These are phyloP conservation scores for Fusarium graminum DNA, from an alignment of 2,329 filamentous ascomycete genomes.

Conservation along the genomic window DNA sequence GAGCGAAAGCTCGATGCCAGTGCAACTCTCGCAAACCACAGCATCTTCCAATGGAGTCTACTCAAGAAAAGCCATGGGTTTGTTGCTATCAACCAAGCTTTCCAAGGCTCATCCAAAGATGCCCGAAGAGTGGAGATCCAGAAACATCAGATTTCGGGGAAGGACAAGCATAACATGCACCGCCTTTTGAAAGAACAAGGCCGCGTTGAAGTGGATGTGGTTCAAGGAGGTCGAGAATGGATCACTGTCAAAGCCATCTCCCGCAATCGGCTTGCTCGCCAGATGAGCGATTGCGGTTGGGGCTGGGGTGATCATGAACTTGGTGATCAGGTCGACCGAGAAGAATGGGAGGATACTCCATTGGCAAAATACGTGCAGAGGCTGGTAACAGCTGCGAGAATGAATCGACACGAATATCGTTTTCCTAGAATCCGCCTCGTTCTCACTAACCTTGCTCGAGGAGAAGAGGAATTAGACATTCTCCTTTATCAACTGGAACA, in stretches of 20 bases:
- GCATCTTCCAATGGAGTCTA: conserved; percentile 49
- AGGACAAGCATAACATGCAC: conserved; percentile 51
- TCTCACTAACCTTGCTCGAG: conserved; percentile 52
- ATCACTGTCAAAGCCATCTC: conserved; percentile 51
- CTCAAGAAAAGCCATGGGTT: conserved; percentile 52
- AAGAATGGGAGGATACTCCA: conserved; percentile 54
- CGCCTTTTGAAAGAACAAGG: conserved; percentile 52
- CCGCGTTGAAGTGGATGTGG: conserved; percentile 54
- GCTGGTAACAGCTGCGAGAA: conserved; percentile 54
- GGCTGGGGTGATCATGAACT: conserved; percentile 55
- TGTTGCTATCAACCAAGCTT: conserved; percentile 51
- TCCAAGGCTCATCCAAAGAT: conserved; percentile 52
- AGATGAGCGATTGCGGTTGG: conserved; percentile 60
- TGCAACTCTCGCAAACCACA: conserved; percentile 43
- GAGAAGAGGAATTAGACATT: conserved; percentile 48
- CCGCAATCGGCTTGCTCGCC: conserved; percentile 53
- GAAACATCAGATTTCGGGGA: conserved; percentile 37
- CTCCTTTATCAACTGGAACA: conserved; percentile 52
- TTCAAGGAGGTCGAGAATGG: conserved; percentile 55
- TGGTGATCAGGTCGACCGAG: conserved; percentile 50
- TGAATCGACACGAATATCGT: conserved; percentile 55
- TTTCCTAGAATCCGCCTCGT: conserved; percentile 55
- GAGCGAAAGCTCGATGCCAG: conserved; percentile 46
- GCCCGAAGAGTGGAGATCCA: conserved; percentile 44
- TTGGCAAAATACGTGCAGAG: conserved; percentile 52